A percentile compares a stretch with the other conserved stretches of the same genome.
Evolutionary conservation across 805 yeast species (phyloP).

Genomic region (Candida sphagnicola): DNA sequence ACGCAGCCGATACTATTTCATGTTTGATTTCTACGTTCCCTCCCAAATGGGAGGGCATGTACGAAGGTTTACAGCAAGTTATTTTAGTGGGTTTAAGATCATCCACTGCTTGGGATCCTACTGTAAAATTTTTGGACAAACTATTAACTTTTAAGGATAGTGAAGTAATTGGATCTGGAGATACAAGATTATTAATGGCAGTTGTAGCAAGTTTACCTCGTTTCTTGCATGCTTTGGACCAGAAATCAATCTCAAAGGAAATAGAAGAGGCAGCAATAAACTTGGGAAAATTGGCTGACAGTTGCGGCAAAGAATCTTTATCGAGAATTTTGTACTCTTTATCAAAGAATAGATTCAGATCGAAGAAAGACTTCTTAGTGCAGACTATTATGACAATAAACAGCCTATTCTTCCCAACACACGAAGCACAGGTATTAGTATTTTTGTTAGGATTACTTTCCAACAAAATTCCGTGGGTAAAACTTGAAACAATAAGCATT

Average conservation of each 20-base stretch:
- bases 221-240: conserved; percentile 74
- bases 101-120: conserved; percentile 70
- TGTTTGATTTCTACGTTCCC: conserved; percentile 87
- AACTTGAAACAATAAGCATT: conserved; percentile 71
- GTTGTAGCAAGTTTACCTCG: conserved; percentile 79
- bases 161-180: conserved; percentile 71
- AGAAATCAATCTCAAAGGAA: conserved; percentile 44
- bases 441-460: conserved; percentile 75
- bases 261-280: conserved; percentile 37
- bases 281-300: conserved; percentile 59
- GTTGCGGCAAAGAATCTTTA: conserved; percentile 51
- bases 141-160: conserved; percentile 64
- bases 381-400: conserved; percentile 75
- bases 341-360: conserved; percentile 74
- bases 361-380: conserved; percentile 83
- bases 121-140: conserved; percentile 69
- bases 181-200: conserved; percentile 65
- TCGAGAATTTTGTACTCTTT: conserved; percentile 74
- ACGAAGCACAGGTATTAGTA: conserved; percentile 69
- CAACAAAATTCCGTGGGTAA: conserved; percentile 76
- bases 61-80: conserved; percentile 80
- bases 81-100: conserved; percentile 84
- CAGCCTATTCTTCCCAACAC: conserved; percentile 65
- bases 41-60: conserved; percentile 91
- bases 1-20: conserved; percentile 79